A percentile compares a stretch with the other conserved stretches of the same genome.
phyloP scores from a whole-genome alignment of 176 grass and related monocot genomes.

The Thalia dealbata region DNA sequence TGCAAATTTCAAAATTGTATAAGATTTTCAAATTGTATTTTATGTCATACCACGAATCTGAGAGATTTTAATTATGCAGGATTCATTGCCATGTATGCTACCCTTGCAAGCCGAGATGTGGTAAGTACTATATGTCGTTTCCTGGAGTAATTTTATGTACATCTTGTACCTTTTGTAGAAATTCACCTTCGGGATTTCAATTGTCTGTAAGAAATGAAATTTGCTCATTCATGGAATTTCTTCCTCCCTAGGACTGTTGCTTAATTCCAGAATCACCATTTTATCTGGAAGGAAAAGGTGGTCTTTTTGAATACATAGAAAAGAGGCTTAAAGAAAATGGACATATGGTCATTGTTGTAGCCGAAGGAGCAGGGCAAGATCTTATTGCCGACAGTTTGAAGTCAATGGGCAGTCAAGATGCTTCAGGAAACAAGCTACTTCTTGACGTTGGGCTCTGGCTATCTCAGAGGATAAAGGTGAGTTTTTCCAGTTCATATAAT shows the following conservation, averaged over 20 bases:
- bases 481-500: not conserved
- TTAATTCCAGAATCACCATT: slow-evolving; percentile 96
- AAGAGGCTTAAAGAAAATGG: slow-evolving; percentile 84
- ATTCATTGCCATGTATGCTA: slow-evolving; percentile 98
- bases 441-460: slow-evolving; percentile 97
- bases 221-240: slow-evolving; percentile 7
- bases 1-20: not conserved
- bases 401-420: slow-evolving; percentile 53
- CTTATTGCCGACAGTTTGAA: slow-evolving; percentile 70
- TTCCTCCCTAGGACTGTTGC: slow-evolving; percentile 69
- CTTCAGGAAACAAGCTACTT: slow-evolving; percentile 90
- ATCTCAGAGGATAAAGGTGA: slow-evolving; percentile 92
- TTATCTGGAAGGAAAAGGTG: slow-evolving; percentile 85
- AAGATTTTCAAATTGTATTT: not conserved
- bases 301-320: slow-evolving; percentile 71
- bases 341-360: slow-evolving; percentile 94
- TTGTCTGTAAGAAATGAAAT: not conserved
- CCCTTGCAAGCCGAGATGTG: slow-evolving; percentile 92
- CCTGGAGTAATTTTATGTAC: not conserved
- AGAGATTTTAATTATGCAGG: slow-evolving; percentile 35
- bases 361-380: slow-evolving; percentile 88
- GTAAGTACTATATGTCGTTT: slow-evolving; percentile 37
- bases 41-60: not conserved
- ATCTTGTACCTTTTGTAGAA: slow-evolving; percentile 1
- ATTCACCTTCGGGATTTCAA: not conserved